These are phyloP conservation scores for Podospora conica DNA, from an alignment of 495 filamentous ascomycete species.

Conservation along the genomic window DNA sequence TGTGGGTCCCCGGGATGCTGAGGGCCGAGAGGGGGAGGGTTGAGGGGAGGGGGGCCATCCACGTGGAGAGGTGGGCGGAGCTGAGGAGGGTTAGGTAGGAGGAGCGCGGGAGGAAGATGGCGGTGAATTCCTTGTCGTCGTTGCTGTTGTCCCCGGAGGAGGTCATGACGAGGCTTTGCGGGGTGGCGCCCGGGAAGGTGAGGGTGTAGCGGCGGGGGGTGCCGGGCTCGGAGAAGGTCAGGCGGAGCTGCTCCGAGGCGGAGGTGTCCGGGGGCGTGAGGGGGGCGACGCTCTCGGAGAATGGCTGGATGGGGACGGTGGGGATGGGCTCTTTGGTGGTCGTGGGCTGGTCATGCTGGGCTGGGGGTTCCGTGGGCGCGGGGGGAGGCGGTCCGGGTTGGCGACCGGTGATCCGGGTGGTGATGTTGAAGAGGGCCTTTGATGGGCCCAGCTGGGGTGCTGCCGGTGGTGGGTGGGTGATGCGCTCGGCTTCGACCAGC, in stretches of 20 bases:
- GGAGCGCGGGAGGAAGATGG: slow-evolving; percentile 59
- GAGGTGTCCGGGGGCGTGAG: slow-evolving; percentile 31
- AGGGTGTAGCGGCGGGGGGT: slow-evolving; percentile 32
- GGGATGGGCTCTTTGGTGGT: slow-evolving; percentile 30
- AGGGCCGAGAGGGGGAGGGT: slow-evolving; percentile 68
- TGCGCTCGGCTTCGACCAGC: slow-evolving; percentile 69
- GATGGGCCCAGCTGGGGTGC: slow-evolving; percentile 12
- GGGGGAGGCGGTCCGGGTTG: slow-evolving; percentile 26
- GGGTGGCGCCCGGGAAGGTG: slow-evolving; percentile 32
- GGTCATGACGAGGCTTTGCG: slow-evolving; percentile 29
- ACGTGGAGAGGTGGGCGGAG: slow-evolving; percentile 59
- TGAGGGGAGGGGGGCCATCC: slow-evolving; percentile 73
- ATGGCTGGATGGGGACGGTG: slow-evolving; percentile 29
- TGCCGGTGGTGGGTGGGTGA: slow-evolving; percentile 41
- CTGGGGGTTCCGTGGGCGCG: slow-evolving; percentile 13
- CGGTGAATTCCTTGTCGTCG: slow-evolving; percentile 52
- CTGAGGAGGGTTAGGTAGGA: slow-evolving; percentile 72
- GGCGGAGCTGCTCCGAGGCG: slow-evolving; percentile 34
- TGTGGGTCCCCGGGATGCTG: slow-evolving; percentile 93
- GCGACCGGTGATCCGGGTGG: slow-evolving; percentile 47
- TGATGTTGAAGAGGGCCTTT: slow-evolving; percentile 41
- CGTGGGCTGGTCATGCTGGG: slow-evolving; percentile 7
- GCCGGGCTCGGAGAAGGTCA: slow-evolving; percentile 39
- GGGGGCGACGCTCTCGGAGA: slow-evolving; percentile 29
- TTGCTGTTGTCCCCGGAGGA: neutral